Percentiles rank a stretch among this genome's conserved stretches.
These are phyloP conservation scores for Boletales sp. DNA, from an alignment of 768 basidiomycete genomes.

Conservation along the genomic window DNA sequence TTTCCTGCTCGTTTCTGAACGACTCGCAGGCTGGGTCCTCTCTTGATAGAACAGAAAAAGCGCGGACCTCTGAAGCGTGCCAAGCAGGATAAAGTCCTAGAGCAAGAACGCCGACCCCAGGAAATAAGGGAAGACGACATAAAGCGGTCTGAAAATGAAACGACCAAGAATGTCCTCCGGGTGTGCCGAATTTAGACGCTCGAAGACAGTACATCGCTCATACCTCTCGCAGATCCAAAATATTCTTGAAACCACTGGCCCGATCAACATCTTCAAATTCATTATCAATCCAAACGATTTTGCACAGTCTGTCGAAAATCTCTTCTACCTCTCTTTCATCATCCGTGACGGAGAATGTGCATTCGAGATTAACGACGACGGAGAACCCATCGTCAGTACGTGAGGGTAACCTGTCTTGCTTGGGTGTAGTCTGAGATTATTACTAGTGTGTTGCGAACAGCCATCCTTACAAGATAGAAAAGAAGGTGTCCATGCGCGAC, in stretches of 20 bases:
- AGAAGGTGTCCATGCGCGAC: slow-evolving; percentile 65
- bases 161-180: slow-evolving; percentile 75
- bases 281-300: slow-evolving; percentile 89
- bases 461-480: slow-evolving; percentile 63
- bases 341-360: slow-evolving; percentile 82
- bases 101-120: slow-evolving; percentile 66
- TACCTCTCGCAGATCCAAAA: slow-evolving; percentile 48
- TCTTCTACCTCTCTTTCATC: slow-evolving; percentile 93
- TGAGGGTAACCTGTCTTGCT: slow-evolving; percentile 1
- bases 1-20: slow-evolving; percentile 9
- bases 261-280: slow-evolving; percentile 80
- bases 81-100: slow-evolving; percentile 69
- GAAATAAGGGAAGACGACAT: slow-evolving; percentile 85
- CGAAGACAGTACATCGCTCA: neutral
- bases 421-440: neutral
- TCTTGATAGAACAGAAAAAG: slow-evolving; percentile 83
- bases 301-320: slow-evolving; percentile 93
- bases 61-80: slow-evolving; percentile 56
- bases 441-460: slow-evolving; percentile 57
- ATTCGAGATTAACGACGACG: slow-evolving; percentile 61
- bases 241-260: slow-evolving; percentile 47
- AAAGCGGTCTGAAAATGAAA: slow-evolving; percentile 80
- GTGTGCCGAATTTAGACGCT: slow-evolving; percentile 40
- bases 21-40: slow-evolving; percentile 79
- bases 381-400: slow-evolving; percentile 76